Base-by-base conservation (phyloP, 768 basidiomycete genomes). In the Leccinum rimulosum region DNA sequence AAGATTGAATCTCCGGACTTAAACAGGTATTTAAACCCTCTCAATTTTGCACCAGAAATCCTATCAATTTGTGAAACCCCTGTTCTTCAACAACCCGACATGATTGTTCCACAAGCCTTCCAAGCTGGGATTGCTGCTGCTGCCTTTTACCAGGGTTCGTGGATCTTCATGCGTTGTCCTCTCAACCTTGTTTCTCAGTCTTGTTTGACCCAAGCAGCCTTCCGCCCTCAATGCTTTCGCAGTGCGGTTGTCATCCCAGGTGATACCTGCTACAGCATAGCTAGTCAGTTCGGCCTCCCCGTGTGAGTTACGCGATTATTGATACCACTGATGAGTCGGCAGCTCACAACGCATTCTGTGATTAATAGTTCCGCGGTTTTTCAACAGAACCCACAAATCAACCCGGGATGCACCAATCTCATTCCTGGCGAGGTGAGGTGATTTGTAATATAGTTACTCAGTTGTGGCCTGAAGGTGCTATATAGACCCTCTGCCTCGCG, bases 251-350 rank as follows among this genome's bases (percentile, higher is more conserved):
- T 91, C 14, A 12, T 12, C 14, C 53, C 68, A 6, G 83, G 83
- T 35, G 85, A 90, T 66, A 82, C 79, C 58, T 91, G 89, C 70
- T 11, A 90, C 72, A 66, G 60, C 55, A 90, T 91, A 70, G 88
- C 84, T 64, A 79, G 80, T 31, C 68, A 78, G 19, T 65, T 86
- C 66, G 80, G 83, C 56, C 82, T 80, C 61, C 87, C 87, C 43
- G 84, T 85, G 86, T 88, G 62, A 54, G 84, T 74, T 9, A 17
- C 3, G 9, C 8, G 10, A 7, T 50, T 10, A 10, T 36, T 25
- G 17, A 10, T 6, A 50, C 38, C 15, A 3, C 12, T 19, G 2
- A 27, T 27, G 19, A 22, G 22, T 53, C 17, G 30, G 10, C 22
- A 11, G 55, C 54, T 59, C 10, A 56, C 28, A 31, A 10, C 14